Percentiles rank a stretch among this genome's conserved stretches.
These are phyloP conservation scores for Syzygium grande DNA, from an alignment of 345 rosid genomes.

Conservation along the genomic window DNA sequence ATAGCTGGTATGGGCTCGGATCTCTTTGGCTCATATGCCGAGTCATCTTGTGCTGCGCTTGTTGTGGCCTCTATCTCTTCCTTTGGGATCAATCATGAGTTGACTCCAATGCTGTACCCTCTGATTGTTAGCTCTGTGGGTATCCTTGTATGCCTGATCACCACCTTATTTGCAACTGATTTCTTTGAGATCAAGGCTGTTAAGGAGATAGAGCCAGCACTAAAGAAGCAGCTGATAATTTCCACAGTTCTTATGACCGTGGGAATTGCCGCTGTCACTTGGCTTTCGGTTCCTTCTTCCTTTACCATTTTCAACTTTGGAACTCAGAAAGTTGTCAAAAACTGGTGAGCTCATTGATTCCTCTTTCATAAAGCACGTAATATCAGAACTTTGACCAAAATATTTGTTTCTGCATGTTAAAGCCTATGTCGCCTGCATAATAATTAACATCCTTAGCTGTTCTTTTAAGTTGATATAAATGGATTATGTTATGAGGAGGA, in stretches of 20 bases:
- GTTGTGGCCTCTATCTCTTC: slow-evolving; percentile 78
- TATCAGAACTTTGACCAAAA: not conserved
- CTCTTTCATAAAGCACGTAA: not conserved
- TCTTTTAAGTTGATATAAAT: not conserved
- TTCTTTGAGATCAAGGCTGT: slow-evolving; percentile 68
- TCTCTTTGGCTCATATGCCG: slow-evolving; percentile 71
- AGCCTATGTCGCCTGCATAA: not conserved
- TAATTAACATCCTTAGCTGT: not conserved
- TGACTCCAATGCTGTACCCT: slow-evolving; percentile 70
- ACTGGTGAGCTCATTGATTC: slow-evolving; percentile 34
- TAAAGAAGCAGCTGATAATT: slow-evolving; percentile 65
- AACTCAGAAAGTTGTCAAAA: slow-evolving; percentile 56
- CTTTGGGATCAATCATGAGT: slow-evolving; percentile 59
- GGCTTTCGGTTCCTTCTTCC: slow-evolving; percentile 51
- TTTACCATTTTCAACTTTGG: slow-evolving; percentile 76
- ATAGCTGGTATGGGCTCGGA: slow-evolving; percentile 87
- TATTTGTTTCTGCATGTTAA: not conserved
- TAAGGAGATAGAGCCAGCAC: slow-evolving; percentile 61
- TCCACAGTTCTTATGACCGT: slow-evolving; percentile 64
- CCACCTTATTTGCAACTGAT: slow-evolving; percentile 71
- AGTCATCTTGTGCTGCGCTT: slow-evolving; percentile 73
- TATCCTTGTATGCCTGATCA: slow-evolving; percentile 57
- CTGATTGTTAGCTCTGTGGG: slow-evolving; percentile 66
- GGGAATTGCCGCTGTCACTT: slow-evolving; percentile 53
- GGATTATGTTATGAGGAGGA: not conserved